Conservation (phyloP, 1,284 basidiomycete species). For the Irpex sp. region DNA sequence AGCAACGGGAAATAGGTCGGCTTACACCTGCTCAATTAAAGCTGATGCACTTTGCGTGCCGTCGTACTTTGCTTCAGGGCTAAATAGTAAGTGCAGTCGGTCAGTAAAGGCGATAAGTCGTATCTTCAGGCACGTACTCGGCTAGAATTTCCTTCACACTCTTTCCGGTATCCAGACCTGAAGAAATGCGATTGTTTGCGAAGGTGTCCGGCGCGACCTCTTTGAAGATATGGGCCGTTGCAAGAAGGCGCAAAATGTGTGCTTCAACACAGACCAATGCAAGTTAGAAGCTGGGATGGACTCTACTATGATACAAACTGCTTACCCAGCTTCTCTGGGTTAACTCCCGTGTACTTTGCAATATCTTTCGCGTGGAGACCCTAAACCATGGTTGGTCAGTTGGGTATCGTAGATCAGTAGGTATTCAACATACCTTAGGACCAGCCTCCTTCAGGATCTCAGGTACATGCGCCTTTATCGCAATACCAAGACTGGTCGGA, state of each 20-base stretch:
- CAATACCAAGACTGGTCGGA: background rate
- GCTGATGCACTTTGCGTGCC: slow-evolving; percentile 7
- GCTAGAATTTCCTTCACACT: slow-evolving; percentile 13
- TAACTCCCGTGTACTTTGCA: background rate
- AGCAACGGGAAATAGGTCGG: background rate
- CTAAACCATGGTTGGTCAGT: background rate
- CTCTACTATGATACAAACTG: background rate
- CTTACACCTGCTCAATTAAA: background rate
- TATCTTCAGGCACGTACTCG: slow-evolving; percentile 3
- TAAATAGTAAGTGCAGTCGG: background rate
- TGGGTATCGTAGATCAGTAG: background rate
- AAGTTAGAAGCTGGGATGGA: background rate
- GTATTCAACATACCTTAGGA: background rate
- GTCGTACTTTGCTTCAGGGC: slow-evolving; percentile 8
- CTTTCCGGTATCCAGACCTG: slow-evolving; percentile 21
- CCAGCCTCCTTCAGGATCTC: background rate
- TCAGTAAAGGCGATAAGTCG: background rate
- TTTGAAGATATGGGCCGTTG: slow-evolving; percentile 21
- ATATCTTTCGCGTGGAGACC: background rate
- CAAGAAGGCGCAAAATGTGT: slow-evolving; percentile 17
- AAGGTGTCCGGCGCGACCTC: slow-evolving; percentile 22
- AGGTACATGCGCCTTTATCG: background rate
- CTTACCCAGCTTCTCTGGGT: background rate
- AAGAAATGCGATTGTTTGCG: slow-evolving; percentile 21
- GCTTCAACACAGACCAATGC: background rate